Evolutionary conservation across 495 filamentous ascomycete species (phyloP), one percentile per base, ranked within the genome.

Genomic region (Aspergillus leporis): DNA sequence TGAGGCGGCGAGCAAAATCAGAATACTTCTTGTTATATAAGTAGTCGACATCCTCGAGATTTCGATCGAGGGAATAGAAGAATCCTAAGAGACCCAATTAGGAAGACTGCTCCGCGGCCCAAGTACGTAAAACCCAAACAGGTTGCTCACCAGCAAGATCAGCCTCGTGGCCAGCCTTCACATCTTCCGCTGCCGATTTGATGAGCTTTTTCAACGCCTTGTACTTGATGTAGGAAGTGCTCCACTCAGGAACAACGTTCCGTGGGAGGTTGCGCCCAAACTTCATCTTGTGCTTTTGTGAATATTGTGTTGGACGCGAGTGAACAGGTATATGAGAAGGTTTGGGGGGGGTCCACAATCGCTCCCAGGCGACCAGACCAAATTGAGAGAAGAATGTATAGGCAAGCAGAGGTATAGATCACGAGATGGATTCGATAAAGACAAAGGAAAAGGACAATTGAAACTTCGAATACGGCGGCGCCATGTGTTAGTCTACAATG

Each of bases 191-290:
- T 14, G 85, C 87, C 5, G 86, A 81, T 73, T 95, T 97, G 73
- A 98, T 91, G 46, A 96, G 82, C 79, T 94, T 93, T 78, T 98
- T 98, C 68, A 98, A 76, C 38, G 87, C 84, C 72, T 97, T 98
- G 81, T 98, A 98, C 70, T 96, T 88, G 77, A 98, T 96, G 67
- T 98, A 98, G 18, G 83, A 86, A 34, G 87, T 75, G 56, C 93
- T 90, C 93, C 93, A 98, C 75, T 98, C 94, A 12, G 94, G 94
- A 56, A 98, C 94, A 68, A 97, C 92, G 70, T 97, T 96, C 41
- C 93, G 88, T 13, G 92, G 81, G 52, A 98, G 82, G 77, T 87
- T 90, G 75, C 83, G 85, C 51, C 90, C 89, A 66, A 93, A 93
- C 78, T 93, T 93, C 90, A 93, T 93, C 0, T 51, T 78, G 73